Conservation (phyloP, 768 basidiomycete species). For the Antrodiella citrinella region DNA sequence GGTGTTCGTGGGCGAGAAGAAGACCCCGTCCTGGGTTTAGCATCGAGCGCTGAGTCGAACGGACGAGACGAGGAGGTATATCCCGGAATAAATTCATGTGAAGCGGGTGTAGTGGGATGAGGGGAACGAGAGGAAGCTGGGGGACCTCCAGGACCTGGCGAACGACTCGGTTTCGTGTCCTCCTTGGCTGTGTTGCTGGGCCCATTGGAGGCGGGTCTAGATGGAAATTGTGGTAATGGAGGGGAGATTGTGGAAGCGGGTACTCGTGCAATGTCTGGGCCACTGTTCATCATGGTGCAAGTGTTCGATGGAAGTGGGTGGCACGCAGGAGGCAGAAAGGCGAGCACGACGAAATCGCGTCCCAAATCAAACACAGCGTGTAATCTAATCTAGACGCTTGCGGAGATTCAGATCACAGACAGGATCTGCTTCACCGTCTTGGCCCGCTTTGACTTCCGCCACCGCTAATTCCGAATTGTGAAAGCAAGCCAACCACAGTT, state of each 20-base stretch:
- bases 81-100: too few relatives aligned
- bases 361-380: neutral
- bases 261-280: neutral
- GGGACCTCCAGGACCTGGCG: neutral
- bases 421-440: too few relatives aligned
- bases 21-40: neutral
- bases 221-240: neutral
- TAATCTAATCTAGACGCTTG: neutral
- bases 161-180: neutral
- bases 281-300: neutral
- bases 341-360: neutral
- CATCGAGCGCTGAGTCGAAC: neutral
- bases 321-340: neutral
- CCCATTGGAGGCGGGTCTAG: neutral
- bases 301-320: neutral
- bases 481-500: too few relatives aligned
- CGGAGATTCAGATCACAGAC: too few relatives aligned
- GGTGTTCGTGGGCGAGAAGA: constrained; percentile 4
- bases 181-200: neutral
- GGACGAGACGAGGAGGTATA: too few relatives aligned
- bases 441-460: too few relatives aligned
- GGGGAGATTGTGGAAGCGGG: neutral
- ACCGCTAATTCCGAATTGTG: too few relatives aligned
- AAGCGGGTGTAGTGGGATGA: neutral
- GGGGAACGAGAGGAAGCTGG: neutral